These are phyloP conservation scores for Rhododendron williamsianum DNA, from an alignment of 148 eudicot species.

Conservation along the genomic window DNA sequence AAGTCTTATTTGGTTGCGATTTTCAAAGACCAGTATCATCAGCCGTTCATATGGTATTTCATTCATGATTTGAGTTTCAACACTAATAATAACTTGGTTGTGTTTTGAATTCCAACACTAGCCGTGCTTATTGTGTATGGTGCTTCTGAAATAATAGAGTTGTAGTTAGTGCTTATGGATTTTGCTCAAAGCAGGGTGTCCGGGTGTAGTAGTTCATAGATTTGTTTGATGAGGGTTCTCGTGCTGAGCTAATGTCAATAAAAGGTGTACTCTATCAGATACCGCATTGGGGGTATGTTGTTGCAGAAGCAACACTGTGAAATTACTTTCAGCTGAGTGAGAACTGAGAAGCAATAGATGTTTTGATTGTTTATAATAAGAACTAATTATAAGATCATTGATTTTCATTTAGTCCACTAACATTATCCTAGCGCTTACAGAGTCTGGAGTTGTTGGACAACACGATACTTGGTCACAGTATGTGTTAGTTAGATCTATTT, in stretches of 20 bases:
- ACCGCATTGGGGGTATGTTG: constrained; percentile 40
- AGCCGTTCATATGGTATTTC: too few relatives aligned
- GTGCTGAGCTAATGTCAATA: constrained; percentile 15
- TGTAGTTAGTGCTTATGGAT: too few relatives aligned
- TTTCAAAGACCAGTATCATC: too few relatives aligned
- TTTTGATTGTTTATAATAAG: not conserved
- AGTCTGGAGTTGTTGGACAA: not conserved
- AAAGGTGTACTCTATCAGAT: constrained; percentile 37
- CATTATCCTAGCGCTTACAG: not conserved
- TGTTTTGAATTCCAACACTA: too few relatives aligned
- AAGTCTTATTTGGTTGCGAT: too few relatives aligned
- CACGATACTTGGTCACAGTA: not conserved
- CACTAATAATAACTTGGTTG: too few relatives aligned
- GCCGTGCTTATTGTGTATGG: too few relatives aligned
- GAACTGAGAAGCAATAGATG: not conserved
- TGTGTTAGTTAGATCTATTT: not conserved
- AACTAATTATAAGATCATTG: not conserved
- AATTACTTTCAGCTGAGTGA: not conserved
- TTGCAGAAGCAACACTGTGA: not conserved
- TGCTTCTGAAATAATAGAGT: too few relatives aligned
- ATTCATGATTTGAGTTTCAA: too few relatives aligned
- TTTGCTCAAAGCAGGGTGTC: too few relatives aligned
- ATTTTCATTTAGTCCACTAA: not conserved
- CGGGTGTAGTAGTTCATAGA: too few relatives aligned
- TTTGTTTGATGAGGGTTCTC: too few relatives aligned